phyloP scores from a whole-genome alignment of 345 rosid species.

The Toxicodendron radicans region DNA sequence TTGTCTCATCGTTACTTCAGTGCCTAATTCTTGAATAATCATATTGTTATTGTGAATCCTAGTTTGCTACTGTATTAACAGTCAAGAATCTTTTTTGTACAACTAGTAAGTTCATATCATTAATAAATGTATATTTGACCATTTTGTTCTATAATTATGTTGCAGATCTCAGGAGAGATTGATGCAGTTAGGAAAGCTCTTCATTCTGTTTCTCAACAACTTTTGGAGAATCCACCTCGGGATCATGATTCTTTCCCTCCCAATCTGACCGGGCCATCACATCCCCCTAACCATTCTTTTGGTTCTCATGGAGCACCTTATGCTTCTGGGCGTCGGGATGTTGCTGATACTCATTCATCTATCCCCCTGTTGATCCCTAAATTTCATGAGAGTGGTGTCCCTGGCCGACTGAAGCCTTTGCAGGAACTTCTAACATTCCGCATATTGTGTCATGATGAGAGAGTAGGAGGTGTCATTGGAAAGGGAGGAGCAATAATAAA shows the following conservation, averaged over 20 bases:
- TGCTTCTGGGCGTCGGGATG: constrained; percentile 40
- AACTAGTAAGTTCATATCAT: background rate
- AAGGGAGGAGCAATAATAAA: constrained; percentile 67
- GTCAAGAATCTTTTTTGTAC: background rate
- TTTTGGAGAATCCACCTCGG: constrained; percentile 49
- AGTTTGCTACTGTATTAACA: background rate
- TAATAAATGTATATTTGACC: background rate
- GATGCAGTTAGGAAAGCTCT: constrained; percentile 67
- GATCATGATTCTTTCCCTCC: constrained; percentile 40
- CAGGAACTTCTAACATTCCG: constrained; percentile 55
- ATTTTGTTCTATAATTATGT: constrained; percentile 6
- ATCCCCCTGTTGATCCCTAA: constrained; percentile 24
- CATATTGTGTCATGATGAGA: constrained; percentile 54
- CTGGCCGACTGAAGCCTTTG: constrained; percentile 42
- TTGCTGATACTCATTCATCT: constrained; percentile 30
- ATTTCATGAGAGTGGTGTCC: constrained; percentile 42
- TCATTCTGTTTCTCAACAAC: constrained; percentile 52
- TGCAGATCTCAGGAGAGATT: constrained; percentile 63
- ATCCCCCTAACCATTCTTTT: constrained; percentile 34
- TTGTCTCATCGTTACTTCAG: background rate
- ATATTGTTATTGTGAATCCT: background rate
- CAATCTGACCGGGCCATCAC: constrained; percentile 40
- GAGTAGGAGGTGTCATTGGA: constrained; percentile 73
- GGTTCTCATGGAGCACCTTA: constrained; percentile 44
- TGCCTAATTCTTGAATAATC: constrained; percentile 8